Base-by-base conservation (phyloP, 192 early-diverging fungal genomes). In the Funneliformis geosporum region DNA sequence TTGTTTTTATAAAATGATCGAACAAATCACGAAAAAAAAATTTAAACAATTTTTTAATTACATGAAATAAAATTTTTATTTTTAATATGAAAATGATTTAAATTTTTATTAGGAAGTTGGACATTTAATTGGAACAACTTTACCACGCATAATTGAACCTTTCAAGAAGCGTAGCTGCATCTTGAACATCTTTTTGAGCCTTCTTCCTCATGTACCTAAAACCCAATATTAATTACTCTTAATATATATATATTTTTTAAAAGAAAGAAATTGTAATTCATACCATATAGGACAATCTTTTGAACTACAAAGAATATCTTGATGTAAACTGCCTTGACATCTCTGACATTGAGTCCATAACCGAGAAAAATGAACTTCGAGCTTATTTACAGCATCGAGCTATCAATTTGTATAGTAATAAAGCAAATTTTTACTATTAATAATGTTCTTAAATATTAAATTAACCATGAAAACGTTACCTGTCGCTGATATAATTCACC, bases 321-420 rank as follows among this genome's bases (percentile, higher is more conserved):
- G 95, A 85, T 98, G 96, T 43, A 98, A 82, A 77, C 90, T 94
- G 40, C 96, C 97, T 83, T 98, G 97, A 80, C 97, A 99, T 47
- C 94, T 88, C 85, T 99, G 97, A 82, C 97, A 99, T 82, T 98
- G 96, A 27, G 97, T 98, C 97, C 97, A 99, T 40, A 98, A 87
- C 23, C 95, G 86, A 7, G 96, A 90, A 83, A 91, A 99, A 28
- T 89, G 88, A 8, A 89, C 87, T 81, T 96, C 95, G 1, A 92
- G 84, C 75, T 89, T 87, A 68, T 91, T 95, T 46, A 95, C 89
- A 7, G 86, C 82, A 28, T 87, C 86, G 60, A 93, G 81, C 78
- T 83, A 38, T 2, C 21, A 5, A 65, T 38, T 42, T 21, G 18
- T 42, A 38, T 12, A 5, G 27, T 47, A 23, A 46, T 21, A 25